Conservation (phyloP, 164 flowering plant genomes). For the Umbellularia californica region DNA sequence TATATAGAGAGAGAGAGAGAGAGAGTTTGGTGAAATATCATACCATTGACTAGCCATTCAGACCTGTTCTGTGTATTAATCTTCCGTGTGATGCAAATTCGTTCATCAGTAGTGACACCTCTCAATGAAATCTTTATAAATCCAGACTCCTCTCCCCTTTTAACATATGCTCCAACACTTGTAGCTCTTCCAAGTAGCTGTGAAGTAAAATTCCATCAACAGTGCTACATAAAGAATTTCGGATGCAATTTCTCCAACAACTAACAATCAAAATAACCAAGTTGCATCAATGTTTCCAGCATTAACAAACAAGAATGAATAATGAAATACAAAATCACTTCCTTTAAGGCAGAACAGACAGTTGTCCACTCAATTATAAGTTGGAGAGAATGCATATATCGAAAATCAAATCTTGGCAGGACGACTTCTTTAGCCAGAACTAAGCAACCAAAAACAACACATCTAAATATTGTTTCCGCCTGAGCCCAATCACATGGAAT, state of each 20-base stretch:
- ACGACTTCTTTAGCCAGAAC: too few species aligned
- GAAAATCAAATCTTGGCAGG: too few species aligned
- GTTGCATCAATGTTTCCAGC: background rate
- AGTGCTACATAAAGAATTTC: background rate
- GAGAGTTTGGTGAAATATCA: background rate
- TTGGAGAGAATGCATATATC: too few species aligned
- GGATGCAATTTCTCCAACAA: background rate
- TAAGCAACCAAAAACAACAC: too few species aligned
- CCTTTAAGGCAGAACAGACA: too few species aligned
- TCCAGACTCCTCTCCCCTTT: conserved; percentile 87
- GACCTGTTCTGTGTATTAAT: conserved; percentile 77
- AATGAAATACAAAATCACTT: too few species aligned
- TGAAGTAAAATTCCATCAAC: conserved; percentile 2
- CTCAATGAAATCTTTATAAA: conserved; percentile 62
- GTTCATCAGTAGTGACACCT: conserved; percentile 49
- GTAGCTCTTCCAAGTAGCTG: conserved; percentile 92
- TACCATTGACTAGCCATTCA: conserved; percentile 90
- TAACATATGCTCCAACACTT: conserved; percentile 90
- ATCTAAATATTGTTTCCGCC: too few species aligned
- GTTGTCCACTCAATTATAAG: too few species aligned
- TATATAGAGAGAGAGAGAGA: too few species aligned
- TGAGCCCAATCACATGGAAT: too few species aligned
- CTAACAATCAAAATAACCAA: background rate
- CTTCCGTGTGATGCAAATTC: conserved; percentile 54
- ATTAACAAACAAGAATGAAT: background rate